Evolutionary conservation across 495 filamentous ascomycete genomes (phyloP).

Genomic region (Podospora australis): DNA sequence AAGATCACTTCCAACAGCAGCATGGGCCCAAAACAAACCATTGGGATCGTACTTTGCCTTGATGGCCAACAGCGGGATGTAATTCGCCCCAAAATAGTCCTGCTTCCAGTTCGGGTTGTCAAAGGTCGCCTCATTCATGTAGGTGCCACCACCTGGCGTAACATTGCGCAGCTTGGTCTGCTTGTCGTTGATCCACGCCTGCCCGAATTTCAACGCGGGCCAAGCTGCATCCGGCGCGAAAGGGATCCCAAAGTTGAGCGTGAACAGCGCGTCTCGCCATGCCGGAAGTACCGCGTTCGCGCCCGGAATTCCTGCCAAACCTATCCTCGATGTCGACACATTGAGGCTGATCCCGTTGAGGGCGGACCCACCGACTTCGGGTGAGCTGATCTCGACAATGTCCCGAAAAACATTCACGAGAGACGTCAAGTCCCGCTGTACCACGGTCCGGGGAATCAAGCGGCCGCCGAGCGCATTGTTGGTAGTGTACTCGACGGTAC

Average conservation of each 20-base stretch:
- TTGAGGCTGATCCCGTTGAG: constrained; percentile 25
- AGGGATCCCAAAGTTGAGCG: constrained; percentile 18
- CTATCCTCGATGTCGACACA: constrained; percentile 32
- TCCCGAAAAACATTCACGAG: constrained; percentile 36
- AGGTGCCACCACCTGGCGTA: constrained; percentile 34
- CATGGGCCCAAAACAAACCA: constrained; percentile 46
- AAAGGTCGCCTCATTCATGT: constrained; percentile 46
- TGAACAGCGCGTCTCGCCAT: constrained; percentile 44
- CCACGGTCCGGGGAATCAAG: constrained; percentile 43
- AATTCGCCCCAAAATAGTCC: constrained; percentile 51
- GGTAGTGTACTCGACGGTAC: background rate
- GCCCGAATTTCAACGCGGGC: background rate
- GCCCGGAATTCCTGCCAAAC: no score
- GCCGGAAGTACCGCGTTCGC: constrained; percentile 51
- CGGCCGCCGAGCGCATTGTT: constrained; percentile 25
- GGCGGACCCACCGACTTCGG: constrained; percentile 18
- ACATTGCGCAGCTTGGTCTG: constrained; percentile 5
- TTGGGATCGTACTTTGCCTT: constrained; percentile 50
- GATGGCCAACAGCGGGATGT: constrained; percentile 39
- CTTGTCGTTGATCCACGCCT: constrained; percentile 9
- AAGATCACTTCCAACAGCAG: constrained; percentile 44
- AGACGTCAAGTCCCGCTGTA: constrained; percentile 29
- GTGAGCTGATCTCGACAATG: constrained; percentile 34
- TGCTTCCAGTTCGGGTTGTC: constrained; percentile 51
- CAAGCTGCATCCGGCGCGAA: constrained; percentile 35